These are phyloP conservation scores for Eimeria sp. DNA, from an alignment of 169 alveolate species.

Conservation along the genomic window DNA sequence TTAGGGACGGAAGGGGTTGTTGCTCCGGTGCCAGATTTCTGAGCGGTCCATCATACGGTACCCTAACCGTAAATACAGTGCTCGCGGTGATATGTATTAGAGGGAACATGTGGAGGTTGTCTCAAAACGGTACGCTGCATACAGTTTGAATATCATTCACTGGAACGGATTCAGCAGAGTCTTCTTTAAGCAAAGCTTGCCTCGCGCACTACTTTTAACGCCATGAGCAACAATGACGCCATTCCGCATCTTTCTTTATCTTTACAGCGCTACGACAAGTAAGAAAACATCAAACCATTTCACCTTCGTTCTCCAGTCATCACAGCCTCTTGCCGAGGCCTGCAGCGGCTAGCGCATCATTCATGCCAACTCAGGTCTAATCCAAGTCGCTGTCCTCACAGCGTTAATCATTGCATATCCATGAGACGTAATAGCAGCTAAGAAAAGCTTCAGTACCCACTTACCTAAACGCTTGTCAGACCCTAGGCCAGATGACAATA, in stretches of 20 bases:
- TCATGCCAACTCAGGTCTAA: background rate
- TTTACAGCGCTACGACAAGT: background rate
- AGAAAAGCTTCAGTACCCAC: background rate
- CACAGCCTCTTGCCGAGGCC: background rate
- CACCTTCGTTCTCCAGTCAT: background rate
- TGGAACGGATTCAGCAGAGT: background rate
- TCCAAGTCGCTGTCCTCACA: background rate
- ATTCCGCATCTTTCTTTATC: background rate
- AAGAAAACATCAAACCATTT: background rate
- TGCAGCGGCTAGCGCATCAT: background rate
- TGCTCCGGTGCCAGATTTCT: background rate
- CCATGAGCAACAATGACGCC: background rate
- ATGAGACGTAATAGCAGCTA: background rate
- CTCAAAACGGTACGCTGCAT: background rate
- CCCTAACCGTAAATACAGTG: background rate
- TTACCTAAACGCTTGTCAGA: background rate
- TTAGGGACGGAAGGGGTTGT: background rate
- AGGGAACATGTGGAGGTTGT: background rate
- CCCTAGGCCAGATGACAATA: background rate
- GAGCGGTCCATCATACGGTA: background rate
- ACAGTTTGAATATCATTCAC: background rate
- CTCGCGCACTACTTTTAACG: background rate
- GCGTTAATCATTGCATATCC: background rate
- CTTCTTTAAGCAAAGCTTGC: background rate
- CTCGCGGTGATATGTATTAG: background rate